phyloP scores from a whole-genome alignment of 2,329 filamentous ascomycete species.

The Stenocarpella maydis region DNA sequence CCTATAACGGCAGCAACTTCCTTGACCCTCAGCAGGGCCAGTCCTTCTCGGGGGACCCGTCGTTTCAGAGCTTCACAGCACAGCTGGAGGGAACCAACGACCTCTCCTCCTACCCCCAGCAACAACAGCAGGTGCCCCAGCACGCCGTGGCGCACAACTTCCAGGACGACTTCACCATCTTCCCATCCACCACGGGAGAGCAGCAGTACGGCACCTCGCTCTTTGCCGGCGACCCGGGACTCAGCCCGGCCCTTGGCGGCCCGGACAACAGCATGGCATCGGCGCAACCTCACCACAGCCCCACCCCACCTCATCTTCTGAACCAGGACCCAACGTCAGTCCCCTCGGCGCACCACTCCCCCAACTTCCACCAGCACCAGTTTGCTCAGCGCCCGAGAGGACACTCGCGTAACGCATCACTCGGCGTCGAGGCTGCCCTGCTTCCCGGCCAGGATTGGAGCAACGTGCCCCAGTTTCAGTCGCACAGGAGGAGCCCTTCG shows the following conservation, averaged over 20 bases:
- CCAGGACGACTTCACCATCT: conserved; percentile 66
- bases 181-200: conserved; percentile 63
- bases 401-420: conserved; percentile 65
- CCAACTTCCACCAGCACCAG: conserved; percentile 63
- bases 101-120: conserved; percentile 52
- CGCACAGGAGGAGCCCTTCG: conserved; percentile 86
- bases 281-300: conserved; percentile 63
- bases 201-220: conserved; percentile 70
- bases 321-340: conserved; percentile 58
- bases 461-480: conserved; percentile 68
- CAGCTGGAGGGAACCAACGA: conserved; percentile 51
- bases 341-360: conserved; percentile 64
- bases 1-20: conserved; percentile 55
- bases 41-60: conserved; percentile 51
- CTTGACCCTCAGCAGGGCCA: conserved; percentile 57
- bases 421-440: conserved; percentile 66
- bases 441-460: conserved; percentile 65
- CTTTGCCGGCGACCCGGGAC: conserved; percentile 58
- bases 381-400: conserved; percentile 56
- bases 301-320: conserved; percentile 64
- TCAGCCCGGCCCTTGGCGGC: conserved; percentile 54
- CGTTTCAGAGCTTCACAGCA: conserved; percentile 53
- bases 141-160: conserved; percentile 60
- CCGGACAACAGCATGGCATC: conserved; percentile 63
- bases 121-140: conserved; percentile 54